A percentile compares a stretch with the other conserved stretches of the same genome.
Evolutionary conservation across 345 rosid genomes (phyloP).

Genomic region (Mallotus nudiflorus): DNA sequence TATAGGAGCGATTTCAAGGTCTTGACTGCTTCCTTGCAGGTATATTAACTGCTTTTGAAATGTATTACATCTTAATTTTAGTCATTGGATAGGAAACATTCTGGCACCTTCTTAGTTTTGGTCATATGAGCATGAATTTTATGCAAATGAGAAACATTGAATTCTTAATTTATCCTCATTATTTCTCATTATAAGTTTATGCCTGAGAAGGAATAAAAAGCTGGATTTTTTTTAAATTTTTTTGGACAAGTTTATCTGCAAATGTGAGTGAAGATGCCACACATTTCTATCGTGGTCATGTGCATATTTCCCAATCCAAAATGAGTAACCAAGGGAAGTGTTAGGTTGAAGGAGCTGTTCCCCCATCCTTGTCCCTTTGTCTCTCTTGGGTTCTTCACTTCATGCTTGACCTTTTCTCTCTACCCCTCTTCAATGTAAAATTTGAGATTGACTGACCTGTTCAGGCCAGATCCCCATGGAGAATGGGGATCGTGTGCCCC

Average conservation of each 20-base stretch:
- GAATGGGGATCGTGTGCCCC: too few species aligned
- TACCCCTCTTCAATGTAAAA: too few species aligned
- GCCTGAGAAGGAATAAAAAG: too few species aligned
- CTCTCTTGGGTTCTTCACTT: too few species aligned
- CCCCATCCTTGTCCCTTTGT: too few species aligned
- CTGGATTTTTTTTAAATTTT: too few species aligned
- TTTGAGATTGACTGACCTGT: too few species aligned
- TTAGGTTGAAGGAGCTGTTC: too few species aligned
- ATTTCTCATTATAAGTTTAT: not conserved
- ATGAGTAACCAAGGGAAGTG: too few species aligned
- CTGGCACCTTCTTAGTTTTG: not conserved
- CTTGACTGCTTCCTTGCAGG: conserved; percentile 98
- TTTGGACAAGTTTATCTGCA: not conserved
- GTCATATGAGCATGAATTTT: not conserved
- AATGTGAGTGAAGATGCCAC: not conserved
- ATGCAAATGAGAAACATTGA: not conserved
- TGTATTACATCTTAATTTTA: conserved; percentile 8
- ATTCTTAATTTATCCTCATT: not conserved
- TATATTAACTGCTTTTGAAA: conserved; percentile 18
- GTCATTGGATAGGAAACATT: not conserved
- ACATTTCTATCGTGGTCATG: not conserved
- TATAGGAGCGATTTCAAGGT: conserved; percentile 76
- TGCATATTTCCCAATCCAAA: too few species aligned
- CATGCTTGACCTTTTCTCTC: too few species aligned
- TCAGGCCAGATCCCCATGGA: too few species aligned